phyloP scores from a whole-genome alignment of 2,329 filamentous ascomycete genomes.

The Pleurostoma richardsiae region DNA sequence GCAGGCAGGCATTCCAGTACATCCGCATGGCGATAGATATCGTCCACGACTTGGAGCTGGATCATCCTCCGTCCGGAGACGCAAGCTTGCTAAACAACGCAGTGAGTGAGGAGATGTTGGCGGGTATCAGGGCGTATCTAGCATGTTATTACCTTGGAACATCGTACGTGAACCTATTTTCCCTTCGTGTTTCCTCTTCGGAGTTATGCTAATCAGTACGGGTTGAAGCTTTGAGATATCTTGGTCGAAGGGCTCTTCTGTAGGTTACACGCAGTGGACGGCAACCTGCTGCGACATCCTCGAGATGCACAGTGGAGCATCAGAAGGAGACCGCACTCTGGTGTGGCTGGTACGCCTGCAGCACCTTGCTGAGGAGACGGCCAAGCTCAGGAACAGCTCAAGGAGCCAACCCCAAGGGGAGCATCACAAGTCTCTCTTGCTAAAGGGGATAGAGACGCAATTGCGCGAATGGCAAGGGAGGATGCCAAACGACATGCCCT shows the following conservation, averaged over 20 bases:
- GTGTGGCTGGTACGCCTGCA: conserved; percentile 36
- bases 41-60: conserved; percentile 42
- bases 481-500: conserved; percentile 27
- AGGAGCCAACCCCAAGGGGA: conserved; percentile 19
- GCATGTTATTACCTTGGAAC: conserved; percentile 37
- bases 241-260: conserved; percentile 27
- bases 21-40: conserved; percentile 47
- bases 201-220: neutral
- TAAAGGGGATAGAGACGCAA: conserved; percentile 43
- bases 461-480: conserved; percentile 31
- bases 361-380: conserved; percentile 32
- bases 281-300: conserved; percentile 38
- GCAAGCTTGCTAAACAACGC: conserved; percentile 5
- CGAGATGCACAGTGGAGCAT: conserved; percentile 17
- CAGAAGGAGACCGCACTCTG: conserved; percentile 35
- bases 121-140: conserved; percentile 39
- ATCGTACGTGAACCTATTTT: conserved; percentile 22
- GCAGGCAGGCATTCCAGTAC: conserved; percentile 44
- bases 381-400: conserved; percentile 20
- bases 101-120: conserved; percentile 23
- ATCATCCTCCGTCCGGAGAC: conserved; percentile 28
- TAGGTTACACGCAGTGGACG: conserved; percentile 36
- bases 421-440: conserved; percentile 36
- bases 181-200: neutral
- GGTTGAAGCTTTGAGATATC: conserved; percentile 26